phyloP scores from a whole-genome alignment of 805 yeast species.

The Pichia heedii region DNA sequence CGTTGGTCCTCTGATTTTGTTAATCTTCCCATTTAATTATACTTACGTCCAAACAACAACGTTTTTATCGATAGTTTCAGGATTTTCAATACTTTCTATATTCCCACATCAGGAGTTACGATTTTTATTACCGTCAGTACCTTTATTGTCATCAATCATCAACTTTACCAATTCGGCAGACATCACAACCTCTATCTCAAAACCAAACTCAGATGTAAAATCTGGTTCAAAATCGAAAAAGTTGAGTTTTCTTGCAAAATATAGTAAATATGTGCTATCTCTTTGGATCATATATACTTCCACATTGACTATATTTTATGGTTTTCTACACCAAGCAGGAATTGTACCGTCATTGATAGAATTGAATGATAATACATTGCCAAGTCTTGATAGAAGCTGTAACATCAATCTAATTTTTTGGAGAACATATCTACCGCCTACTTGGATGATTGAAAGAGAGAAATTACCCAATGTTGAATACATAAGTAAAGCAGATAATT shows the following conservation, averaged over 20 bases:
- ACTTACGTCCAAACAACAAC: conserved; percentile 44
- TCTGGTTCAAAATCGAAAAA: conserved; percentile 3
- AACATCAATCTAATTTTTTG: conserved; percentile 60
- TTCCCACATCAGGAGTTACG: conserved; percentile 94
- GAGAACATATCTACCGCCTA: conserved; percentile 91
- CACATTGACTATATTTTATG: conserved; percentile 56
- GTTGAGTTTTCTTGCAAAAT: background rate
- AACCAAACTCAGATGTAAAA: no score
- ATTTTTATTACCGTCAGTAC: conserved; percentile 71
- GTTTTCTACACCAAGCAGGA: conserved; percentile 86
- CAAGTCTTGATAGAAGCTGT: background rate
- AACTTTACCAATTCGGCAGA: conserved; percentile 12
- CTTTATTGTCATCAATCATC: conserved; percentile 54
- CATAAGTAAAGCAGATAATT: background rate
- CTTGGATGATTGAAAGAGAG: conserved; percentile 46
- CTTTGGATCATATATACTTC: conserved; percentile 62
- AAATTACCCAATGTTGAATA: background rate
- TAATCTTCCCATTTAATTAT: conserved; percentile 35
- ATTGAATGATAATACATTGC: conserved; percentile 16
- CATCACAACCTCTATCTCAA: no score
- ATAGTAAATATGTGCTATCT: conserved; percentile 22
- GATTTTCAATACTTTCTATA: conserved; percentile 49
- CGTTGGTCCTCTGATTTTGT: conserved; percentile 61
- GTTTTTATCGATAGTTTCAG: conserved; percentile 53
- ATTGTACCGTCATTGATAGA: conserved; percentile 55